Conservation (phyloP, 768 basidiomycete genomes). For the Pseudohyphozyma bogoriensis region DNA sequence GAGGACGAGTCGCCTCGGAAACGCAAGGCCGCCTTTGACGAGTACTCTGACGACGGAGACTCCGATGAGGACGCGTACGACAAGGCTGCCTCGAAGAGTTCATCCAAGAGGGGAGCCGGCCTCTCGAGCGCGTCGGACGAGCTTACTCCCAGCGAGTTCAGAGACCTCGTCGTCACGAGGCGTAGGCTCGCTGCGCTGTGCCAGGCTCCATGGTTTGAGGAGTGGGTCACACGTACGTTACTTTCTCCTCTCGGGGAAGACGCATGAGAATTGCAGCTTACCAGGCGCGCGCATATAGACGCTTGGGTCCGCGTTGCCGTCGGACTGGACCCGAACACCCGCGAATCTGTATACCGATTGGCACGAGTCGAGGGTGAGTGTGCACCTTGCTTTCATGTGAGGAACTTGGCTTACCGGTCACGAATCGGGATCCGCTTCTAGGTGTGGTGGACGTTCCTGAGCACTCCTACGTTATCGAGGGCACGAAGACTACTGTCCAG, state of each 20-base stretch:
- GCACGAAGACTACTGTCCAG: slow-evolving; percentile 44
- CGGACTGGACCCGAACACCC: slow-evolving; percentile 47
- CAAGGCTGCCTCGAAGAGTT: slow-evolving; percentile 50
- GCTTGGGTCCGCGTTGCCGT: slow-evolving; percentile 79
- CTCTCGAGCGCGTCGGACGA: slow-evolving; percentile 51
- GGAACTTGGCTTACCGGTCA: too few relatives aligned
- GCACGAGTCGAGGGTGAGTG: slow-evolving; percentile 61
- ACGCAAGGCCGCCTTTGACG: slow-evolving; percentile 43
- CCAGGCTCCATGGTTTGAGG: slow-evolving; percentile 72
- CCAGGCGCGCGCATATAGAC: slow-evolving; percentile 43
- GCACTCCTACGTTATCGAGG: slow-evolving; percentile 22
- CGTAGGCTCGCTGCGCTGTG: slow-evolving; percentile 61
- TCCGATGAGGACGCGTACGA: slow-evolving; percentile 59
- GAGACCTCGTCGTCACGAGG: slow-evolving; percentile 55
- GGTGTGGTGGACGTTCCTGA: background rate
- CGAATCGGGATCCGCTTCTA: background rate
- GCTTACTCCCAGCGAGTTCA: too few relatives aligned
- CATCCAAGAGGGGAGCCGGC: slow-evolving; percentile 43
- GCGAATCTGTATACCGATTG: slow-evolving; percentile 61
- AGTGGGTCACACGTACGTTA: slow-evolving; percentile 60
- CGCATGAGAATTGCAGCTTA: slow-evolving; percentile 2
- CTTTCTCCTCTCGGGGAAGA: background rate
- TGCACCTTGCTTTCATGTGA: too few relatives aligned
- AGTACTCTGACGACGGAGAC: slow-evolving; percentile 75
- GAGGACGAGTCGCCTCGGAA: slow-evolving; percentile 47